Evolutionary conservation across 2,329 filamentous ascomycete genomes (phyloP), one percentile per base, ranked within the genome.

Genomic region (Apiospora kogelbergensis): DNA sequence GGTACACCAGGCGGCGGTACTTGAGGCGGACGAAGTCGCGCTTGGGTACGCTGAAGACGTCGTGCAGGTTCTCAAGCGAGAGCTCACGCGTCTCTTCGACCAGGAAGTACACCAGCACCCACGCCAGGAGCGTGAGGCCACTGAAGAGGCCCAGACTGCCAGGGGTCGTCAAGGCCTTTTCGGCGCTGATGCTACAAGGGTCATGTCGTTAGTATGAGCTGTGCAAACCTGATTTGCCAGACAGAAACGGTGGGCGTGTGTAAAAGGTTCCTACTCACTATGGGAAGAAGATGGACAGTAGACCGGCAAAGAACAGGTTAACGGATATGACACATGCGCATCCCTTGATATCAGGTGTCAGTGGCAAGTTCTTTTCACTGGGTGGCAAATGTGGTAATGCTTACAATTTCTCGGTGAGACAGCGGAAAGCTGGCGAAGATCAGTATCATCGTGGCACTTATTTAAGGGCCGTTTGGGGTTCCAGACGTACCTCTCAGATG

Each of bases 271-370:
- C 10, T 26, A 48, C 37, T 2, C 26, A 77, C 74, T 75, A 75
- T 0, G 80, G 82, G 33, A 80, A 84, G 20, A 81, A 79, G 13
- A 86, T 77, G 15, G 83, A 81, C 0, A 86, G 72, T 0, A 85
- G 73, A 1, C 83, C 83, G 0, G 82, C 83, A 68, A 85, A 84
- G 40, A 82, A 76, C 2, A 85, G 78, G 70, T 86, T 86, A 30
- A 82, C 81, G 2, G 81, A 79, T 24, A 86, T 84, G 2, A 84
- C 83, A 37, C 84, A 82, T 0, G 84, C 81, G 33, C 82, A 81
- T 0, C 84, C 84, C 65, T 66, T 3, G 26, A 9, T 53, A 7
- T 5, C 5, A 33, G 7, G 5, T 2, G n/a, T 60, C 5, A 60
- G 9, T 2, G 15, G 7, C 1, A 11, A 11, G 20, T 22, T 37